A percentile compares a stretch with the other conserved stretches of the same genome.
phyloP scores from a whole-genome alignment of 768 basidiomycete species.

The Gloeostereum incarnatum region DNA sequence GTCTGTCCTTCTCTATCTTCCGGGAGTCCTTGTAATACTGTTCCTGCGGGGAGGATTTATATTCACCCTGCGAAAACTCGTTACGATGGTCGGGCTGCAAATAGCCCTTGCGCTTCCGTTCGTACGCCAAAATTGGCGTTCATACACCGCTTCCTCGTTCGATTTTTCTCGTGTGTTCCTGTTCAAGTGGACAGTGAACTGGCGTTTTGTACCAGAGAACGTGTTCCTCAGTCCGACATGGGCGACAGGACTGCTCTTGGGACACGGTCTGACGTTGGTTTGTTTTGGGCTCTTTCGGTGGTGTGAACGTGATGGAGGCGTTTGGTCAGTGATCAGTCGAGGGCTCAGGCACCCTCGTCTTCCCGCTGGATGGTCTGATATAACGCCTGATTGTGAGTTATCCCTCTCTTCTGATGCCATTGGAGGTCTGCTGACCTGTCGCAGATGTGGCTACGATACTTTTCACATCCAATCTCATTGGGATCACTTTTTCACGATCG shows the following conservation, averaged over 20 bases:
- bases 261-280: conserved; percentile 51
- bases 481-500: conserved; percentile 87
- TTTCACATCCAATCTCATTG: conserved; percentile 88
- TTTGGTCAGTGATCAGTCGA: conserved; percentile 38
- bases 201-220: conserved; percentile 80
- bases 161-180: conserved; percentile 84
- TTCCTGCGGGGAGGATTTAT: conserved; percentile 65
- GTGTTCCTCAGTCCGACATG: conserved; percentile 60
- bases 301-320: conserved; percentile 70
- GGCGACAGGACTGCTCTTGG: conserved; percentile 52
- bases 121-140: conserved; percentile 43
- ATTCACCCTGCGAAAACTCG: conserved; percentile 38
- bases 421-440: conserved; percentile 9
- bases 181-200: conserved; percentile 98
- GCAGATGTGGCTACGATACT: conserved; percentile 73
- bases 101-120: conserved; percentile 62
- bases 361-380: conserved; percentile 33
- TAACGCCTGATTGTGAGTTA: conserved; percentile 59
- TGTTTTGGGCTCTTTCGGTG: conserved; percentile 67
- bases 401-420: not conserved
- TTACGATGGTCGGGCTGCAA: conserved; percentile 42
- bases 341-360: conserved; percentile 41
- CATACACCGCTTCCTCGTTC: conserved; percentile 75
- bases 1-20: conserved; percentile 86
- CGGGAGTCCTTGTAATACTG: conserved; percentile 75